These are phyloP conservation scores for Dothidotthia symphoricarpi DNA, from an alignment of 2,329 filamentous ascomycete genomes.

Conservation along the genomic window DNA sequence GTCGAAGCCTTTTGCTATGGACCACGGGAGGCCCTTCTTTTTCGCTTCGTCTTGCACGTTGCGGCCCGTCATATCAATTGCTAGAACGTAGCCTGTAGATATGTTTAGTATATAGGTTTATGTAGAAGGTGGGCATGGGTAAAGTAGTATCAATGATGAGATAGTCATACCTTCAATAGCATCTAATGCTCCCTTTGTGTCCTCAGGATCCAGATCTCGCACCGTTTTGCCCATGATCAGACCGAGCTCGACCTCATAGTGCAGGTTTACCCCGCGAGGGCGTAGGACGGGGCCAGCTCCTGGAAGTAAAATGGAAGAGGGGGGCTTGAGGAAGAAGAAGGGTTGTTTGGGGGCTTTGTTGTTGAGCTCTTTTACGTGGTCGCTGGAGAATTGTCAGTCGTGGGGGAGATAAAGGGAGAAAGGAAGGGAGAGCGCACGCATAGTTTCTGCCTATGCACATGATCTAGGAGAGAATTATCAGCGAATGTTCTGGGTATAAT, in stretches of 20 bases:
- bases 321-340: conserved; percentile 98
- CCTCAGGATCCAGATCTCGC: conserved; percentile 70
- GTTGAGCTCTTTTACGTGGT: conserved; percentile 90
- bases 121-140: too few species aligned
- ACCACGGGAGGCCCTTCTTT: conserved; percentile 94
- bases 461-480: conserved; percentile 53
- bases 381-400: conserved; percentile 51
- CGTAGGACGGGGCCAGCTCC: conserved; percentile 75
- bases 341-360: conserved; percentile 86
- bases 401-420: background rate
- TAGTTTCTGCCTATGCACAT: conserved; percentile 97
- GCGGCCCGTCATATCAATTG: conserved; percentile 96
- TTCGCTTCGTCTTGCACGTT: conserved; percentile 97
- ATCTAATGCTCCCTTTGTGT: conserved; percentile 73
- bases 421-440: conserved; percentile 61
- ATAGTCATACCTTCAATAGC: conserved; percentile 81
- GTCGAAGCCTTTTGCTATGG: conserved; percentile 95
- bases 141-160: too few species aligned
- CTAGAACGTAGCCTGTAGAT: conserved; percentile 71
- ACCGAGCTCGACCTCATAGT: conserved; percentile 94
- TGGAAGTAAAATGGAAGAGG: conserved; percentile 79
- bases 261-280: conserved; percentile 78
- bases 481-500: background rate
- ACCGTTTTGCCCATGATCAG: conserved; percentile 82
- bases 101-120: too few species aligned